Percentiles rank a stretch among this genome's conserved stretches.
phyloP scores from a whole-genome alignment of 768 basidiomycete genomes.

The Podaxis sp. region DNA sequence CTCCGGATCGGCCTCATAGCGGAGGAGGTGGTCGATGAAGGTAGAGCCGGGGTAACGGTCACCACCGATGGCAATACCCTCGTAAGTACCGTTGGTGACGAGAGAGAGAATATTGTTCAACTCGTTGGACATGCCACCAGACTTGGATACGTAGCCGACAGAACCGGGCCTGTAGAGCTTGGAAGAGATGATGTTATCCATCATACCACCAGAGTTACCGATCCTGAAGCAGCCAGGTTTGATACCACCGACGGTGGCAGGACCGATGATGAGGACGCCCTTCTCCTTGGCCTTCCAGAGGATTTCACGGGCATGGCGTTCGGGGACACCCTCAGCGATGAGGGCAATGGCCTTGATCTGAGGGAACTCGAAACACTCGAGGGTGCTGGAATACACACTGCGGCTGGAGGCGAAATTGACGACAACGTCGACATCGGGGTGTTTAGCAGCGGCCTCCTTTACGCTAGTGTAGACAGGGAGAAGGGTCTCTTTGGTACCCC shows the following conservation, averaged over 20 bases:
- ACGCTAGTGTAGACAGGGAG: conserved; percentile 95
- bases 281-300: conserved; percentile 84
- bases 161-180: conserved; percentile 98
- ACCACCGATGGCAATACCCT: conserved; percentile 99
- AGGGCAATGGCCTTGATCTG: conserved; percentile 73
- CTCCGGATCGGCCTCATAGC: conserved; percentile 94
- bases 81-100: conserved; percentile 96
- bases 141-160: conserved; percentile 99
- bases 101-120: conserved; percentile 99
- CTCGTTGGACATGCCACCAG: conserved; percentile 99
- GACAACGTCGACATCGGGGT: conserved; percentile 94
- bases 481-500: conserved; percentile 99
- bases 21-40: conserved; percentile 97
- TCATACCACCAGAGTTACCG: conserved; percentile 99
- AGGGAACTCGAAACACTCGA: conserved; percentile 77
- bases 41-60: conserved; percentile 98
- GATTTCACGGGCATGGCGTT: conserved; percentile 95
- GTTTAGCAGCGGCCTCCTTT: conserved; percentile 89
- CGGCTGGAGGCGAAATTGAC: conserved; percentile 98
- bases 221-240: conserved; percentile 99
- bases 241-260: conserved; percentile 98
- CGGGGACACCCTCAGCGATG: conserved; percentile 99
- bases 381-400: conserved; percentile 91
- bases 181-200: conserved; percentile 99
- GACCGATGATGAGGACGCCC: conserved; percentile 88